A percentile compares a stretch with the other conserved stretches of the same genome.
These are phyloP conservation scores for Neurospora discreta DNA, from an alignment of 495 filamentous ascomycete genomes.

Conservation along the genomic window DNA sequence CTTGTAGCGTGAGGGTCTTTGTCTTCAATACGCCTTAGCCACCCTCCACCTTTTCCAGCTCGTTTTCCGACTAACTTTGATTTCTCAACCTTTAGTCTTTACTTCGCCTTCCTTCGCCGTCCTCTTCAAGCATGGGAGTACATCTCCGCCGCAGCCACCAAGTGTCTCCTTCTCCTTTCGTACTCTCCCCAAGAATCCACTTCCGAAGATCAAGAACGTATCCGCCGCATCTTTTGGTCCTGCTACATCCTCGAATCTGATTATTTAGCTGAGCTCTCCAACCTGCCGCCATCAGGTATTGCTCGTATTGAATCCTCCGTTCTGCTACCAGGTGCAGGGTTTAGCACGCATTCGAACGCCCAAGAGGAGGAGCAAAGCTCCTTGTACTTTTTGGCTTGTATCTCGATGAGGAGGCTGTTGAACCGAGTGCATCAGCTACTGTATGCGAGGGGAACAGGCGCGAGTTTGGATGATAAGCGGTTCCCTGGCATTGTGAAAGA, in stretches of 20 bases:
- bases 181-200: conserved; percentile 12
- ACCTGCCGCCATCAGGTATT: conserved; percentile 32
- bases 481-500: conserved; percentile 31
- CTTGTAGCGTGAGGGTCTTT: conserved; percentile 17
- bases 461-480: conserved; percentile 23
- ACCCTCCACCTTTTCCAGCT: background rate
- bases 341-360: conserved; percentile 11
- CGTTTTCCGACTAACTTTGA: background rate
- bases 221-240: conserved; percentile 38
- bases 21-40: background rate
- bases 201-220: conserved; percentile 27
- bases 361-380: conserved; percentile 15
- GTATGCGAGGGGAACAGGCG: conserved; percentile 15
- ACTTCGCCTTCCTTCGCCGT: conserved; percentile 25
- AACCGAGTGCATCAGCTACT: conserved; percentile 18
- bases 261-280: conserved; percentile 27
- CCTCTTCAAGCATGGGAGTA: conserved; percentile 27
- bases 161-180: conserved; percentile 29
- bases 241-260: conserved; percentile 37
- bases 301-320: conserved; percentile 34
- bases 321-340: conserved; percentile 23
- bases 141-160: conserved; percentile 21
- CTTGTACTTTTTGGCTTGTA: conserved; percentile 19
- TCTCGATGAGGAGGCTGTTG: conserved; percentile 17
- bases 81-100: conserved; percentile 11